phyloP scores from a whole-genome alignment of 2,329 filamentous ascomycete genomes.

The Colletotrichum coccodes region DNA sequence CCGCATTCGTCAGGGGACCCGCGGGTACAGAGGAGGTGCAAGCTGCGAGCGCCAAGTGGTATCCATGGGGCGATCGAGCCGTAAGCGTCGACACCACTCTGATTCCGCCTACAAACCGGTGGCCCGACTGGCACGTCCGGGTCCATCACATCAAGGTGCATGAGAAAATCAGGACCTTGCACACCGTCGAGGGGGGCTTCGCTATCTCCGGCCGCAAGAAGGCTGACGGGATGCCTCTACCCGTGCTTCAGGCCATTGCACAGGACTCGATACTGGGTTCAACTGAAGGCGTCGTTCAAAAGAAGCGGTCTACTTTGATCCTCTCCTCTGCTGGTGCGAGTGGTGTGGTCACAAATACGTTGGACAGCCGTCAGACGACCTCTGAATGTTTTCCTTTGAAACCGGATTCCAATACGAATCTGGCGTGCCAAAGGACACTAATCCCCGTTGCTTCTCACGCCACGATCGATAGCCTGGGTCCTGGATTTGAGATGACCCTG shows the following conservation, averaged over 20 bases:
- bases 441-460: slow-evolving; percentile 27
- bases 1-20: background rate
- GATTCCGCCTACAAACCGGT: slow-evolving; percentile 41
- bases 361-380: background rate
- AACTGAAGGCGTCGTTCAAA: slow-evolving; percentile 14
- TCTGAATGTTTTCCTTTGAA: slow-evolving; percentile 31
- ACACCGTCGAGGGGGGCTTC: slow-evolving; percentile 38
- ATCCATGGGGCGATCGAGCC: slow-evolving; percentile 40
- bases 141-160: slow-evolving; percentile 36
- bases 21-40: background rate
- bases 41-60: slow-evolving; percentile 32
- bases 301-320: background rate
- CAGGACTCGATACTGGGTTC: background rate
- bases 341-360: background rate
- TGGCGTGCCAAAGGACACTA: slow-evolving; percentile 36
- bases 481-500: background rate
- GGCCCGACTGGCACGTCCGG: slow-evolving; percentile 47
- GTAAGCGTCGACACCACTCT: slow-evolving; percentile 40
- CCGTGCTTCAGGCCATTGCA: background rate
- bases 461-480: background rate
- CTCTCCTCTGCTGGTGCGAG: slow-evolving; percentile 14
- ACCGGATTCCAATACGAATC: slow-evolving; percentile 41
- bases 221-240: slow-evolving; percentile 10
- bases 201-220: slow-evolving; percentile 30
- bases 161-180: background rate